These are phyloP conservation scores for Aspergillus biplanus DNA, from an alignment of 495 filamentous ascomycete species.

Conservation along the genomic window DNA sequence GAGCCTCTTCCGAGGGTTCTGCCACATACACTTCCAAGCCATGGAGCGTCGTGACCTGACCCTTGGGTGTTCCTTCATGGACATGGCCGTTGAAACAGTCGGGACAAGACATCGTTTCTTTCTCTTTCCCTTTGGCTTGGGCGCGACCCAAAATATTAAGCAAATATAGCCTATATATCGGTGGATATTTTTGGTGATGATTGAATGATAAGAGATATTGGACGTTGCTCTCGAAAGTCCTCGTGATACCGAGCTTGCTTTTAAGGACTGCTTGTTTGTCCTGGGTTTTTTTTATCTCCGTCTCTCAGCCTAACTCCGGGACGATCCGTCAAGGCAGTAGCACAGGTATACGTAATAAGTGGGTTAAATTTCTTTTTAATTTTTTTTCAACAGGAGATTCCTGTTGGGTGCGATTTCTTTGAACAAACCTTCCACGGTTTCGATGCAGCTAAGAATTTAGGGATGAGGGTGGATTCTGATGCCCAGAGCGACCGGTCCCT, in stretches of 20 bases:
- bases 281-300: constrained; percentile 9
- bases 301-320: constrained; percentile 1
- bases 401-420: too few species aligned
- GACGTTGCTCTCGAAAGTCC: too few species aligned
- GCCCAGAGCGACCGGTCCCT: too few species aligned
- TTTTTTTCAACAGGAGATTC: neutral
- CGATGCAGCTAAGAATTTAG: too few species aligned
- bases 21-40: constrained; percentile 55
- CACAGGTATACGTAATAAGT: too few species aligned
- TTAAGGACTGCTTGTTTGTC: neutral
- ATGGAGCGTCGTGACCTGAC: constrained; percentile 43
- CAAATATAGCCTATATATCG: too few species aligned
- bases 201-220: neutral
- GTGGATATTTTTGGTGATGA: neutral
- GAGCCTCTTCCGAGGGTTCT: constrained; percentile 31
- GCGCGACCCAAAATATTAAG: neutral
- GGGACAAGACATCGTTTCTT: constrained; percentile 34
- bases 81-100: constrained; percentile 37
- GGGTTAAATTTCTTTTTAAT: neutral
- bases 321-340: neutral
- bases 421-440: too few species aligned
- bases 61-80: constrained; percentile 34
- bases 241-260: too few species aligned
- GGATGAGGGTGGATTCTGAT: too few species aligned
- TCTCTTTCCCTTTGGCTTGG: neutral